Conservation (phyloP, 345 rosid species). For the Eucalyptus shirleyi region DNA sequence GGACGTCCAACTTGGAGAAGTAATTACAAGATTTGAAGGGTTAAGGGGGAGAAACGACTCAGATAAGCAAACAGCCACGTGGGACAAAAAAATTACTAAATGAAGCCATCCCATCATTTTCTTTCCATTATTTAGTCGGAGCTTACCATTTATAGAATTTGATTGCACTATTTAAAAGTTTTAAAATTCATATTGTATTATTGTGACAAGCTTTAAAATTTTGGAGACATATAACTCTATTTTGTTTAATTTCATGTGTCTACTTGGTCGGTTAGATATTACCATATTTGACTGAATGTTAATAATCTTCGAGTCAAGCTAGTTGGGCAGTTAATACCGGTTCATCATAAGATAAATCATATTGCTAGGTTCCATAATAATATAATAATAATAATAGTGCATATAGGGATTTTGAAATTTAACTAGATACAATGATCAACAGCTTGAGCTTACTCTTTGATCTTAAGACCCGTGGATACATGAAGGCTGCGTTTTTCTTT, state of each 20-base stretch:
- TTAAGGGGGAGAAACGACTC: neutral
- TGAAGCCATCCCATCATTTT: neutral
- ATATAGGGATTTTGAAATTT: neutral
- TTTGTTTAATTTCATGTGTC: neutral
- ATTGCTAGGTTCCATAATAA: neutral
- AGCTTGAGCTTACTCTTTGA: neutral
- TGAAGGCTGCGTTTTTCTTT: neutral
- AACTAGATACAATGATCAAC: neutral
- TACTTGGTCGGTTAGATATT: neutral
- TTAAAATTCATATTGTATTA: neutral
- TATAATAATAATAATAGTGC: neutral
- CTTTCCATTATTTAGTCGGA: neutral
- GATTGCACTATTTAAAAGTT: neutral
- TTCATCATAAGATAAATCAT: neutral
- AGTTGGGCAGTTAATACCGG: neutral
- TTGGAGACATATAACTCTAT: neutral
- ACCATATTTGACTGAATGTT: neutral
- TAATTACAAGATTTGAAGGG: neutral
- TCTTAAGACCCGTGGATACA: neutral
- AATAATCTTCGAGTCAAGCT: neutral
- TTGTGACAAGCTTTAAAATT: rapidly evolving
- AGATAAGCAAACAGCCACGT: neutral
- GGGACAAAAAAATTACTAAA: neutral
- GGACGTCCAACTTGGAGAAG: neutral
- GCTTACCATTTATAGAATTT: neutral